Base-by-base conservation (phyloP, 1,139 yeast species). In the Kluyveromyces sp. region DNA sequence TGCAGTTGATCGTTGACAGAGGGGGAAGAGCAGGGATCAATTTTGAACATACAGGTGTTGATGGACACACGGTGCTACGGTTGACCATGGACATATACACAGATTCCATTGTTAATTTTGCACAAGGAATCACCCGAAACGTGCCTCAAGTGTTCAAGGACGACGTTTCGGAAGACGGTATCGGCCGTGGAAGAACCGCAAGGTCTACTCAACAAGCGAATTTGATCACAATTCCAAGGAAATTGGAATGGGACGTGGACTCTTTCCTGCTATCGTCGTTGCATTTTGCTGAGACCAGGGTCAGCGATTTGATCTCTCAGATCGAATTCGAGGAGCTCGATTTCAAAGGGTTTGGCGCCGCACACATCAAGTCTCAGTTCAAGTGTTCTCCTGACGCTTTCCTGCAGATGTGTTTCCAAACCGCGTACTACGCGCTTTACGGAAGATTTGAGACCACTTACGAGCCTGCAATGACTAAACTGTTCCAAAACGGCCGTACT, bases 401-500 rank as follows among this genome's bases (percentile, higher is more conserved):
- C 65, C 83, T 84, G 37, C 96, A 88, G 65, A 87, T 88, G 94
- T 84, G 89, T 16, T 87, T 87, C 71, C 96, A 88, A 64, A 87
- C 94, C 3, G 87, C 95, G 9, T 88, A 87, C 64, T 88, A 86
- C 60, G 94, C 95, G 0, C 73, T 88, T 42, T 88, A 88, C 61
- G 96, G 96, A 38, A 84, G 84, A 58, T 94, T 87, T 35, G 96
- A 87, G 62, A 85, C 94, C 54, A 86, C 95, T 12, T 88, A 88
- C 63, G 96, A 88, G 66, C 96, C 96, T 2, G 95, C 95, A 11
- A 88, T 88, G 96, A 88, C 96, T 2, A 88, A 88, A 63, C 71
- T 71, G 47, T 88, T 80, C 59, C 74, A 81, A 52, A 95, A 88
- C 61, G 96, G 96, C 13, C 75, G 96, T 60, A 88, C 96, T 0